Conservation (phyloP, 306 rosid species). For the Quercus glauca region DNA sequence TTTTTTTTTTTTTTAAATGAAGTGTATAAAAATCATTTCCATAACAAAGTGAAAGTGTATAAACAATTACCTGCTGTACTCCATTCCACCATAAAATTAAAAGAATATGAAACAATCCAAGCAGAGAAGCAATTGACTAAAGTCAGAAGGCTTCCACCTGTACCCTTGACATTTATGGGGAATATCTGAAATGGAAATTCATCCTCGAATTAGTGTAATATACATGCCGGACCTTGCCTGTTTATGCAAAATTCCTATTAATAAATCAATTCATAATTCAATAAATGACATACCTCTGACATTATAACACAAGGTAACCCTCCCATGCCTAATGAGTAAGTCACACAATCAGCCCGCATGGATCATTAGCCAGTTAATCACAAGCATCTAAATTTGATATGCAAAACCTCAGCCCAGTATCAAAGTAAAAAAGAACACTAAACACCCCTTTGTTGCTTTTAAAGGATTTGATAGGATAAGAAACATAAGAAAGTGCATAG, state of each 20-base stretch:
- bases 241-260: too few species aligned
- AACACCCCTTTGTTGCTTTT: background rate
- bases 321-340: conserved; percentile 13
- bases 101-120: conserved; percentile 30
- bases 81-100: conserved; percentile 42
- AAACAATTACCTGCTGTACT: conserved; percentile 30
- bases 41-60: background rate
- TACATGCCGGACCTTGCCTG: too few species aligned
- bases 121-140: conserved; percentile 24
- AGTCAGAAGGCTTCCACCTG: conserved; percentile 39
- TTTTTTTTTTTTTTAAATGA: too few species aligned
- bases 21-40: too few species aligned
- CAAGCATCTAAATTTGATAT: background rate
- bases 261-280: too few species aligned
- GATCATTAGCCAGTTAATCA: background rate
- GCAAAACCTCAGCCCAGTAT: too few species aligned
- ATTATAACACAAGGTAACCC: conserved; percentile 22
- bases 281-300: conserved; percentile 18
- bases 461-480: background rate
- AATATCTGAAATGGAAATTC: conserved; percentile 23
- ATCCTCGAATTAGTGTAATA: background rate
- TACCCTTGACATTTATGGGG: conserved; percentile 42
- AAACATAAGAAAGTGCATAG: too few species aligned
- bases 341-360: background rate
- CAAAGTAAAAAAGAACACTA: too few species aligned